Evolutionary conservation across 2,329 filamentous ascomycete genomes (phyloP).

Genomic region (Aotearoamyces nothofagi): DNA sequence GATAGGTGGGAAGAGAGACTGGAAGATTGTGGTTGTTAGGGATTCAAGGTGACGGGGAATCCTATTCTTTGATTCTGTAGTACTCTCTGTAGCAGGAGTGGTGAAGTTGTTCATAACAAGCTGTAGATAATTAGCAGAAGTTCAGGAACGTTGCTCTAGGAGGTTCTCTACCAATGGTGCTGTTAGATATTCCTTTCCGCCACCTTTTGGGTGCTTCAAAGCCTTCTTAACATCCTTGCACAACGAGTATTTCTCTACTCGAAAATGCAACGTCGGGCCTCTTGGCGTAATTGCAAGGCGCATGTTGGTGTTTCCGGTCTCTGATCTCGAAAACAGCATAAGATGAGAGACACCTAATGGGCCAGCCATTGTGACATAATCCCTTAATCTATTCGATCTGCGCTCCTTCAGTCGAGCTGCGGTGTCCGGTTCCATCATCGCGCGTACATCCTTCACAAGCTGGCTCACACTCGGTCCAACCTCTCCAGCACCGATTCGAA

Average conservation of each 20-base stretch:
- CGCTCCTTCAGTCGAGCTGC: slow-evolving; percentile 81
- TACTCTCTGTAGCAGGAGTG: slow-evolving; percentile 35
- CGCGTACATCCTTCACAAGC: slow-evolving; percentile 77
- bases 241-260: slow-evolving; percentile 87
- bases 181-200: slow-evolving; percentile 72
- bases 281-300: slow-evolving; percentile 75
- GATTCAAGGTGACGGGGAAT: slow-evolving; percentile 92
- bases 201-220: slow-evolving; percentile 67
- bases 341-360: slow-evolving; percentile 87
- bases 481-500: slow-evolving; percentile 87
- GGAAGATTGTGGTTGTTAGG: slow-evolving; percentile 85
- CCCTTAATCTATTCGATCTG: slow-evolving; percentile 71
- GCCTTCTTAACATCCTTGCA: slow-evolving; percentile 80
- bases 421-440: slow-evolving; percentile 92
- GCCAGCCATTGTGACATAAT: slow-evolving; percentile 92
- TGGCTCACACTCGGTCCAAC: slow-evolving; percentile 86
- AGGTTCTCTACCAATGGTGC: slow-evolving; percentile 53
- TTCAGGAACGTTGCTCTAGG: slow-evolving; percentile 3
- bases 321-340: slow-evolving; percentile 81
- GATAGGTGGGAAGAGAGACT: slow-evolving; percentile 90
- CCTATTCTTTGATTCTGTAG: slow-evolving; percentile 42
- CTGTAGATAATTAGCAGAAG: slow-evolving; percentile 24
- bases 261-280: slow-evolving; percentile 86
- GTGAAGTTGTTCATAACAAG: slow-evolving; percentile 98
- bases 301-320: slow-evolving; percentile 82